These are phyloP conservation scores for Tricholoma hemisulphureum DNA, from an alignment of 768 basidiomycete genomes.

Conservation along the genomic window DNA sequence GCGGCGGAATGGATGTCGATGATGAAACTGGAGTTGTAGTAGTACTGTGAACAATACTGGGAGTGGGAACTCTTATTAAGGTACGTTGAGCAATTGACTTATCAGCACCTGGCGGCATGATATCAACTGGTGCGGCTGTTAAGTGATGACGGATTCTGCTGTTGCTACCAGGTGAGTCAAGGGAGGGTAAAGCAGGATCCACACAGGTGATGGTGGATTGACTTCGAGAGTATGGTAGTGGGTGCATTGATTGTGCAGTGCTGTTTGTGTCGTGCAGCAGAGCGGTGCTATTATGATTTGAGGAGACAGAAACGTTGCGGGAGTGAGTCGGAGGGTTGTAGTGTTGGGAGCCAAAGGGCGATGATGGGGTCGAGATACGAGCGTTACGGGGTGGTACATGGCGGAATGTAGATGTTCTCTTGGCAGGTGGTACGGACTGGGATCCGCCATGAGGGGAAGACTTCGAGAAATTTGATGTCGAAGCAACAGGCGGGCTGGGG, in stretches of 20 bases:
- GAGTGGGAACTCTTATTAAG: neutral
- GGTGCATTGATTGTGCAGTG: neutral
- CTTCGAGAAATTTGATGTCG: neutral
- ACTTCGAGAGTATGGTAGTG: neutral
- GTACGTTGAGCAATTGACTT: neutral
- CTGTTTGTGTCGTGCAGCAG: neutral
- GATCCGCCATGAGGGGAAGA: constrained; percentile 4
- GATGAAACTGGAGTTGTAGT: constrained; percentile 8
- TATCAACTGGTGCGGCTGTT: neutral
- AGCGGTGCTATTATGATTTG: neutral
- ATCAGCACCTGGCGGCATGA: neutral
- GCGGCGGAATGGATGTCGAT: constrained; percentile 8
- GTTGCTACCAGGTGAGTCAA: too few species aligned
- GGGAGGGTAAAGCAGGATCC: neutral
- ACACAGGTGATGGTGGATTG: neutral
- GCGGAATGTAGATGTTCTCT: constrained; percentile 45
- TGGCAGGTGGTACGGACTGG: constrained; percentile 15
- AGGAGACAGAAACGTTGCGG: constrained; percentile 12
- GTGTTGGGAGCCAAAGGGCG: constrained; percentile 30
- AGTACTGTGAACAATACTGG: neutral
- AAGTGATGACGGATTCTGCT: neutral
- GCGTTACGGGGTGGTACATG: constrained; percentile 42
- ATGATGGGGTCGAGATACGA: constrained; percentile 32
- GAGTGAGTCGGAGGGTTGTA: constrained; percentile 11
- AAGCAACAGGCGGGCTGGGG: constrained; percentile 10